Evolutionary conservation across 1,284 basidiomycete species (phyloP).

Genomic region (Heterobasidion parviporum): DNA sequence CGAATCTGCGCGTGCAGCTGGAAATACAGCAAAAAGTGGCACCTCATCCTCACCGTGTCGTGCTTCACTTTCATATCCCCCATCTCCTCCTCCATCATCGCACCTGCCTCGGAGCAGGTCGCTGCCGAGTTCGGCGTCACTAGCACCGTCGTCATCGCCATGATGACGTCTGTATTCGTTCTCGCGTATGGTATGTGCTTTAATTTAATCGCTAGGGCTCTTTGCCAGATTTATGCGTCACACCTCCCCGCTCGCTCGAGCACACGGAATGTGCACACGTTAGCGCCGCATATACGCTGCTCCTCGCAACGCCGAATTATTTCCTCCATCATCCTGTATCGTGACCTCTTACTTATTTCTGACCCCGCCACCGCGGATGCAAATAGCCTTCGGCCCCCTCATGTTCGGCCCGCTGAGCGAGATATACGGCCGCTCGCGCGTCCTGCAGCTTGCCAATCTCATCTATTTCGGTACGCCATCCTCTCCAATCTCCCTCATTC

Average conservation of each 20-base stretch:
- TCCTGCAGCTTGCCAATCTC: conserved; percentile 43
- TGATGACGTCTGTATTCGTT: conserved; percentile 63
- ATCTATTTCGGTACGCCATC: conserved; percentile 44
- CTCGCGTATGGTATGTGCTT: conserved; percentile 46
- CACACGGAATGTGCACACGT: background rate
- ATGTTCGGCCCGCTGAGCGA: conserved; percentile 52
- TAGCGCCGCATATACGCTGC: background rate
- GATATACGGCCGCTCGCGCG: conserved; percentile 33
- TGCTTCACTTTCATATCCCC: conserved; percentile 61
- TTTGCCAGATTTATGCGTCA: too few relatives aligned
- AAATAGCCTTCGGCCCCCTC: conserved; percentile 40
- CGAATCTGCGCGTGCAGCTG: conserved; percentile 32
- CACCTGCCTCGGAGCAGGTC: background rate
- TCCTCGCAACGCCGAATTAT: background rate
- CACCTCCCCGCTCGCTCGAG: too few relatives aligned
- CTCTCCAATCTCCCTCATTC: background rate
- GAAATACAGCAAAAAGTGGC: conserved; percentile 51
- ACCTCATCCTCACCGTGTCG: conserved; percentile 52
- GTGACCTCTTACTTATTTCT: background rate
- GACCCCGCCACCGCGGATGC: background rate
- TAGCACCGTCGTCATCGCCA: conserved; percentile 36
- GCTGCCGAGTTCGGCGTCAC: background rate
- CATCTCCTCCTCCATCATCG: conserved; percentile 37
- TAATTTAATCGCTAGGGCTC: background rate
- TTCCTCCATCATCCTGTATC: background rate